Evolutionary conservation across 441 rosid species (phyloP).

Genomic region (Biscutella laevigata): DNA sequence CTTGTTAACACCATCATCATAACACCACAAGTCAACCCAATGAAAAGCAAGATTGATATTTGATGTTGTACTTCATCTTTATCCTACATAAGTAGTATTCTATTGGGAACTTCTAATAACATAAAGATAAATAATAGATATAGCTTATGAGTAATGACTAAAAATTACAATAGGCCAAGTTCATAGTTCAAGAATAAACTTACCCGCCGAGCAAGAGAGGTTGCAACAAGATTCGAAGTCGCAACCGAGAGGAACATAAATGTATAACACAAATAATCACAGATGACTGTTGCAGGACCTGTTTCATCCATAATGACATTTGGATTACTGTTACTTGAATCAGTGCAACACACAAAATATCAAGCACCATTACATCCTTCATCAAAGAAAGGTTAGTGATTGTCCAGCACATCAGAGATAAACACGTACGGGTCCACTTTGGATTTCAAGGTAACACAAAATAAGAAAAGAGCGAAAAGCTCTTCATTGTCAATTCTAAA

Average conservation of each 20-base stretch:
- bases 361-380: not conserved
- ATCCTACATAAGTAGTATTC: conserved; percentile 32
- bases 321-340: conserved; percentile 3
- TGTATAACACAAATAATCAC: conserved; percentile 54
- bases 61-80: conserved; percentile 58
- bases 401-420: conserved; percentile 11
- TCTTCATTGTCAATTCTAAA: not conserved
- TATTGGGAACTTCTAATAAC: conserved; percentile 5
- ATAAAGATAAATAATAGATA: not conserved
- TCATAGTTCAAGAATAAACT: conserved; percentile 21
- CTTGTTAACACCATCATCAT: conserved; percentile 45
- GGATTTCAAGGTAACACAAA: not conserved
- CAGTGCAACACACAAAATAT: not conserved
- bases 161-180: not conserved
- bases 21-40: conserved; percentile 44
- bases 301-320: conserved; percentile 25
- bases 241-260: conserved; percentile 91
- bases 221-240: conserved; percentile 85
- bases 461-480: not conserved
- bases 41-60: conserved; percentile 50
- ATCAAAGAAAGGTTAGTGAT: not conserved
- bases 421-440: conserved; percentile 4
- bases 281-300: conserved; percentile 86
- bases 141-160: not conserved
- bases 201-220: conserved; percentile 73